Base-by-base conservation (phyloP, 2,329 filamentous ascomycete genomes). In the Xylaria sp. region DNA sequence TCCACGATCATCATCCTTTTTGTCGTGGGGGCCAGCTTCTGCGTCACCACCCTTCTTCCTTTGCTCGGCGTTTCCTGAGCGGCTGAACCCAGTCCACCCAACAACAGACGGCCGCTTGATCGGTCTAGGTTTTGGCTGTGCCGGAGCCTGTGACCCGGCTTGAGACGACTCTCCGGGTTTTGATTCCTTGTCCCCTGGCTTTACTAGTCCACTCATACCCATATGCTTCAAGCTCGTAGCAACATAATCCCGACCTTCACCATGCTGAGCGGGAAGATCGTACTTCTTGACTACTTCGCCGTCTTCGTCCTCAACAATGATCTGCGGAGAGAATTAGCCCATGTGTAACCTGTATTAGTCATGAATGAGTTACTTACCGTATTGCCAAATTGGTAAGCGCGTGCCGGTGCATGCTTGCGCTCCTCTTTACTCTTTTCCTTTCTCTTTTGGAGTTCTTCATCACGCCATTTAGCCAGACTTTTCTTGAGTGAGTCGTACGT, bases 271-370 rank as follows among this genome's bases (percentile, higher is more conserved):
- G 0, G 91, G 90, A 34, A 95, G 86, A 72, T 94, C 90, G 77
- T 94, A 94, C 66, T 92, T 90, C 82, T 94, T 94, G 78, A 97
- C 88, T 39, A 97, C 93, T 78, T 97, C 93, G 52, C 93, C 93
- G 74, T 94, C 91, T 79, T 92, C 91, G 71, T 97, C 92, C 81
- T 97, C 93, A 18, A 97, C 92, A 77, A 97, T 95, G 72, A 97
- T 93, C 83, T 93, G 20, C 62, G 18, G 48, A 13, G 1, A 12
- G n/a, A 15, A 25, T 59, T 32, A 59, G 64, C n/a, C 51, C 4
- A 37, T 1, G 20, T 10, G 28, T 44, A 10, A 9, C 23, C 34
- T 10, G 48, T 13, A 1, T 32, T 13, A 28, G 12, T 8, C 32
- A 57, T n/a, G n/a, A 5, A 52, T n/a, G 2, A 25, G 57, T 28